Evolutionary conservation across 805 yeast genomes (phyloP).

Genomic region (Sungouiozyma intestinalis): DNA sequence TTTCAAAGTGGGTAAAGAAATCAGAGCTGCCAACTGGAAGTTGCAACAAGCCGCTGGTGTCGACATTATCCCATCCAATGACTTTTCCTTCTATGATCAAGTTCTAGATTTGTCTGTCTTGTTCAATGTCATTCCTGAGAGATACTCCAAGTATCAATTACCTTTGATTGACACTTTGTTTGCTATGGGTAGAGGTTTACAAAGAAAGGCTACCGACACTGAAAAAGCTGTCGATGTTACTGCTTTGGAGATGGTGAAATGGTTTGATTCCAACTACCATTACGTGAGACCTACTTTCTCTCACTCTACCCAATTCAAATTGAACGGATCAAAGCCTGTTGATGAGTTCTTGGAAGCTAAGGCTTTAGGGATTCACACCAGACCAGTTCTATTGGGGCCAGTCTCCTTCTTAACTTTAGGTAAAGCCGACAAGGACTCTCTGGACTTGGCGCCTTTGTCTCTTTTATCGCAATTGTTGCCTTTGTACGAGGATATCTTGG

Average conservation of each 20-base stretch:
- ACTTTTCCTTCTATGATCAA: slow-evolving; percentile 97
- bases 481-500: slow-evolving; percentile 80
- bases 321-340: slow-evolving; percentile 92
- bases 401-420: slow-evolving; percentile 91
- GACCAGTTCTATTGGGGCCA: slow-evolving; percentile 97
- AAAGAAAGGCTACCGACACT: slow-evolving; percentile 85
- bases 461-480: slow-evolving; percentile 85
- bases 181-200: slow-evolving; percentile 99
- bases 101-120: slow-evolving; percentile 84
- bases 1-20: slow-evolving; percentile 84
- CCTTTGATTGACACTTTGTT: slow-evolving; percentile 84
- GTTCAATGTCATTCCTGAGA: slow-evolving; percentile 93
- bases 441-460: slow-evolving; percentile 87
- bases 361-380: slow-evolving; percentile 88
- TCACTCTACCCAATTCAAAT: slow-evolving; percentile 88
- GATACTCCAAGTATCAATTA: slow-evolving; percentile 81
- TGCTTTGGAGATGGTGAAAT: slow-evolving; percentile 98
- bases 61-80: slow-evolving; percentile 93
- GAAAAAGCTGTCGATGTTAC: slow-evolving; percentile 92
- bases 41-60: slow-evolving; percentile 96
- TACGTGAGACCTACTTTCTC: slow-evolving; percentile 99
- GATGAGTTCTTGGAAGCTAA: slow-evolving; percentile 97
- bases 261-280: slow-evolving; percentile 99
- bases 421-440: slow-evolving; percentile 96
- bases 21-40: slow-evolving; percentile 96